A percentile compares a stretch with the other conserved stretches of the same genome.
These are phyloP conservation scores for Alternaria metachromatica DNA, from an alignment of 2,329 filamentous ascomycete species.

Conservation along the genomic window DNA sequence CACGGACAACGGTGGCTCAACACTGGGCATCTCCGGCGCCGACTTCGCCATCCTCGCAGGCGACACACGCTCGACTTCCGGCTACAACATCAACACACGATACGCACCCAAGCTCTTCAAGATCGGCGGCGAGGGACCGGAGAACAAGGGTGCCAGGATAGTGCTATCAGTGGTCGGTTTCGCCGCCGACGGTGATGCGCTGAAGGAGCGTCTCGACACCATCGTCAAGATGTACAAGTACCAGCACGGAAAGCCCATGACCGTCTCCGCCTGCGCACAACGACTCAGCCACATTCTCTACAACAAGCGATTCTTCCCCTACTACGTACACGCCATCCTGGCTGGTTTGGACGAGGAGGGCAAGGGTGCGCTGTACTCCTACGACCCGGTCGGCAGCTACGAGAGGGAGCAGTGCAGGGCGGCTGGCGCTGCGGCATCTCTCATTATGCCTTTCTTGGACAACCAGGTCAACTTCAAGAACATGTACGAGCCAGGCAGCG, in stretches of 20 bases:
- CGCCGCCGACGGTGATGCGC: constrained; percentile 89
- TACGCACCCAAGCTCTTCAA: constrained; percentile 96
- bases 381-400: constrained; percentile 97
- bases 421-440: constrained; percentile 85
- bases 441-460: constrained; percentile 99
- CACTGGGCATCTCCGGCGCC: constrained; percentile 89
- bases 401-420: constrained; percentile 96
- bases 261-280: constrained; percentile 91
- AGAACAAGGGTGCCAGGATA: constrained; percentile 83
- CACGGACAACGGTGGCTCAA: constrained; percentile 97
- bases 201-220: constrained; percentile 92
- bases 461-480: constrained; percentile 99
- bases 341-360: constrained; percentile 94
- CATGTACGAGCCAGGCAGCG: constrained; percentile 89
- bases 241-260: constrained; percentile 96
- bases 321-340: constrained; percentile 95
- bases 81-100: constrained; percentile 97
- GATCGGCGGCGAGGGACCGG: constrained; percentile 88
- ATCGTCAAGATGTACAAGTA: constrained; percentile 99
- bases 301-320: constrained; percentile 97
- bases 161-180: constrained; percentile 95
- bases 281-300: constrained; percentile 95
- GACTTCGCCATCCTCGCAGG: constrained; percentile 97
- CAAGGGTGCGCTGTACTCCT: constrained; percentile 92
- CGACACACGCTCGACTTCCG: constrained; percentile 92